Base-by-base conservation (phyloP, 441 rosid species). In the Omphalea diandra region DNA sequence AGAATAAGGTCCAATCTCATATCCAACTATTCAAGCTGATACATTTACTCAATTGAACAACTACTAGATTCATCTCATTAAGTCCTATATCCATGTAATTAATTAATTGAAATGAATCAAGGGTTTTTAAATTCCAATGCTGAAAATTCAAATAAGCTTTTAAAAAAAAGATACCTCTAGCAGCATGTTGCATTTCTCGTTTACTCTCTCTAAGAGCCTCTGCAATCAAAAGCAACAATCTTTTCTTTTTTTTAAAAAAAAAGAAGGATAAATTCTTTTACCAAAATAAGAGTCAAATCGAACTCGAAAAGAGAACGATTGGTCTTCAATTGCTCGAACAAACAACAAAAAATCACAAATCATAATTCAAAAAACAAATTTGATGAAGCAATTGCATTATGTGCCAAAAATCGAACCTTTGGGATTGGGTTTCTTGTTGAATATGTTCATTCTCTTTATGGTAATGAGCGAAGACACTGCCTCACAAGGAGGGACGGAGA, bases 171-270 rank as follows among this genome's bases (percentile, higher is more conserved):
- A 33, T 76, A 94, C 98, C 98, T 88, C 98, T 85, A 14, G 94
- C 86, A 74, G 98, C 98, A 70, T 88, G 84, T 67, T 85, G 81
- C 97, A 94, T 86, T 81, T 94, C 97, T 74, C 94, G 82, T 76
- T 90, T 91, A 73, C 97, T 94, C 85, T 87, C 89, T 24, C 98
- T 82, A 76, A 91, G 90, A 44, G 81, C 92, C 85, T 94, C 98
- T 94, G 89, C 82, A 81, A 75, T 78, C 70, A 46, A 56, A 67
- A 52, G 38, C 43, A 52, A 68, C 35, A 58, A 55, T n/a, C n/a
- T n/a, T n/a, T n/a, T n/a, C n/a, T n/a, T n/a, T n/a, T n/a, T n/a
- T n/a, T n/a, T n/a, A 75, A 44, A 27, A 29, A 72, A 52, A 12
- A 54, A 1, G 52, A 76, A 71, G 67, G 33, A n/a, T n/a, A n/a